phyloP scores from a whole-genome alignment of 2,329 filamentous ascomycete species.

The Diaporthe longicolla region DNA sequence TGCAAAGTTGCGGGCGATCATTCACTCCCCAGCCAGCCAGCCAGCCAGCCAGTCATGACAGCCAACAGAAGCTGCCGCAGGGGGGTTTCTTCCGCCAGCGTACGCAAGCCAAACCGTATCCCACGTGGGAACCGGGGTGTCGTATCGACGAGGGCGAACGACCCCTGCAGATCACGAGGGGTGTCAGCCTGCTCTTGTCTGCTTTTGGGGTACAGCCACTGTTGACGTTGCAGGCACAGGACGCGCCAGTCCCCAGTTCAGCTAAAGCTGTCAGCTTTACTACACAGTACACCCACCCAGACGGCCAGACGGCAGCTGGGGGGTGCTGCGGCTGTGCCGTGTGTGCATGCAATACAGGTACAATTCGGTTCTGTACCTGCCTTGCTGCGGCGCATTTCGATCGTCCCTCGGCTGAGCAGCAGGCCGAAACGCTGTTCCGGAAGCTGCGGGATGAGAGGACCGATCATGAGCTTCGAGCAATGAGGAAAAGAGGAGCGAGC shows the following conservation, averaged over 20 bases:
- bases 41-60: neutral
- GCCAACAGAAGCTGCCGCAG: constrained; percentile 4
- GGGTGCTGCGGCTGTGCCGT: constrained; percentile 15
- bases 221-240: neutral
- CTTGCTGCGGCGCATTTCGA: constrained; percentile 18
- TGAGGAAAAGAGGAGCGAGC: neutral
- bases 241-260: constrained; percentile 12
- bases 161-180: constrained; percentile 33
- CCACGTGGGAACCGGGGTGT: constrained; percentile 23
- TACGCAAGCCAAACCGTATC: constrained; percentile 29
- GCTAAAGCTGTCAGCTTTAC: constrained; percentile 17
- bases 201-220: constrained; percentile 15
- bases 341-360: constrained; percentile 3
- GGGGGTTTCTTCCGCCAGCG: constrained; percentile 7
- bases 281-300: neutral
- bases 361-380: constrained; percentile 2
- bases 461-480: neutral
- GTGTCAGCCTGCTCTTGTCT: constrained; percentile 22
- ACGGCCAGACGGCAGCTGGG: neutral
- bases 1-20: constrained; percentile 15
- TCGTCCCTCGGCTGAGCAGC: constrained; percentile 18
- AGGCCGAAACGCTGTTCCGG: constrained; percentile 23
- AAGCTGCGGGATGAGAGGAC: constrained; percentile 30
- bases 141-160: neutral
- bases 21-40: neutral